Evolutionary conservation across 768 basidiomycete genomes (phyloP).

Genomic region (Rhizopogon vulgaris): DNA sequence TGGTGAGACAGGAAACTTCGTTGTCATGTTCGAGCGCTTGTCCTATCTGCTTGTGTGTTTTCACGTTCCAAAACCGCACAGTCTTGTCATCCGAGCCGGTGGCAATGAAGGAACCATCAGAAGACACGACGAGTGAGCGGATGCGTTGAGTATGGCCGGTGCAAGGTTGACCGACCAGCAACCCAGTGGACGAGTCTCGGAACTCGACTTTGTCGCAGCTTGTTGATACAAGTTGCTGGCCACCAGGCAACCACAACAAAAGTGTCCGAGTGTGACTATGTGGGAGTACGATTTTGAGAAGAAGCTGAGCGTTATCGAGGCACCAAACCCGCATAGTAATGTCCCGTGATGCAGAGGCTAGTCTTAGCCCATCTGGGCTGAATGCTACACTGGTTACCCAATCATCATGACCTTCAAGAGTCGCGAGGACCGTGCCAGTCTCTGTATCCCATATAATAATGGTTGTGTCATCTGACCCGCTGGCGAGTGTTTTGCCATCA

Average conservation of each 20-base stretch:
- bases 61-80: conserved; percentile 62
- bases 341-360: conserved; percentile 54
- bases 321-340: background rate
- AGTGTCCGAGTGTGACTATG: conserved; percentile 16
- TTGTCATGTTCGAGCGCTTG: conserved; percentile 20
- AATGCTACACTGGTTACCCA: no score
- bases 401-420: background rate
- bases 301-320: conserved; percentile 4
- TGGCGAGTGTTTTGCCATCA: no score
- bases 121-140: no score
- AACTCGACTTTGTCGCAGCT: conserved; percentile 1
- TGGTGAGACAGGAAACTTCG: conserved; percentile 23
- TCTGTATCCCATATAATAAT: no score
- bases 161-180: conserved; percentile 23
- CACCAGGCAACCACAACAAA: conserved; percentile 18
- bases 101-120: conserved; percentile 22
- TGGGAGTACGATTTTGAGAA: no score
- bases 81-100: conserved; percentile 74
- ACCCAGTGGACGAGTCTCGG: conserved; percentile 15
- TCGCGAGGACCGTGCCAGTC: no score
- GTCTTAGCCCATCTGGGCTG: no score
- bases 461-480: no score
- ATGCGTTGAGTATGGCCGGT: conserved; percentile 23
- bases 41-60: conserved; percentile 3
- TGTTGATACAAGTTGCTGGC: conserved; percentile 9